Conservation (phyloP, 2,329 filamentous ascomycete genomes). For the Botryotinia narcissicola region DNA sequence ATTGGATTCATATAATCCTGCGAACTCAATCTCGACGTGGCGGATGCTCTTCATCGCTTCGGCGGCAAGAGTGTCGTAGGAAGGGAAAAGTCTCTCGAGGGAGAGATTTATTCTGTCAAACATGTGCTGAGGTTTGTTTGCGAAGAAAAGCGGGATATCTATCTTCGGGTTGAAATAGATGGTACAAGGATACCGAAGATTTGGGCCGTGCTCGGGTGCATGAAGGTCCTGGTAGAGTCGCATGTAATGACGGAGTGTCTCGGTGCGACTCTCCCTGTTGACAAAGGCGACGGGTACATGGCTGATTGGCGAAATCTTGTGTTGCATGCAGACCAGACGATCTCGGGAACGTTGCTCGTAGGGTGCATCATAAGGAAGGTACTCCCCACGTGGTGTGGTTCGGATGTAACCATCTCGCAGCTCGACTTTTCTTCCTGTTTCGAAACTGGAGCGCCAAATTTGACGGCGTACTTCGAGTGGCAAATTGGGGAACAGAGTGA, state of each 20-base stretch:
- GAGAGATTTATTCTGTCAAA: neutral
- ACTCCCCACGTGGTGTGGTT: neutral
- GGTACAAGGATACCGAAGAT: neutral
- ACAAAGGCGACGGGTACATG: neutral
- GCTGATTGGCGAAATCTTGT: neutral
- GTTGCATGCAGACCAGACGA: neutral
- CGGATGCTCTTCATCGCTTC: neutral
- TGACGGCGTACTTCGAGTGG: neutral
- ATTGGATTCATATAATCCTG: fast-evolving
- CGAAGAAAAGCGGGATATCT: neutral
- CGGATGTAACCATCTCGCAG: neutral
- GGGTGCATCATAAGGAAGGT: neutral
- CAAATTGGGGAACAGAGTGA: neutral
- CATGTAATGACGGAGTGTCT: neutral
- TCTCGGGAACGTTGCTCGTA: neutral
- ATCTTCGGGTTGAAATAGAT: neutral
- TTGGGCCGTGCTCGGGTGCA: neutral
- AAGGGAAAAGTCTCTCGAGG: neutral
- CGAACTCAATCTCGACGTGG: neutral
- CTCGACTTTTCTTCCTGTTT: neutral
- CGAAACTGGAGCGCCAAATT: neutral
- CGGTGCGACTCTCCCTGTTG: neutral
- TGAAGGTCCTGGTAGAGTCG: neutral
- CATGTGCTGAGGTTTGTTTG: neutral
- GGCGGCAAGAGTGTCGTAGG: neutral